phyloP scores from a whole-genome alignment of 2,329 filamentous ascomycete genomes.

The Zopfia rhizophila region DNA sequence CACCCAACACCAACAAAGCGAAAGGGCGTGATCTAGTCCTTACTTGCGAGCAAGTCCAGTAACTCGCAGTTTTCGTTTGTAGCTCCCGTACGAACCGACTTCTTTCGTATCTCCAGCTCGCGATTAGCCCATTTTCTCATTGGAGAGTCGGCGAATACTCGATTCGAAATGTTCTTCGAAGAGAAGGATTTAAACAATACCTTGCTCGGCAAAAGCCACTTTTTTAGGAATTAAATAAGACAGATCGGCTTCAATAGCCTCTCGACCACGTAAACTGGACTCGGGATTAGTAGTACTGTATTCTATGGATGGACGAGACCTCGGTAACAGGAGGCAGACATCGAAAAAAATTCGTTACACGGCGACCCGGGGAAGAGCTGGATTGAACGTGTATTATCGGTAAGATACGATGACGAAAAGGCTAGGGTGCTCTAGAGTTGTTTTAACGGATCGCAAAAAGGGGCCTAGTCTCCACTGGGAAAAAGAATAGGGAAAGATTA shows the following conservation, averaged over 20 bases:
- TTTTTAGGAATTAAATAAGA: slow-evolving; percentile 2
- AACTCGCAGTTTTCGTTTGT: slow-evolving; percentile 8
- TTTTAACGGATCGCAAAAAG: too few species aligned
- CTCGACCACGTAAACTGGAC: slow-evolving; percentile 9
- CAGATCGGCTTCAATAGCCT: slow-evolving; percentile 4
- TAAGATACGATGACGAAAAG: not conserved
- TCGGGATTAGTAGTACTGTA: slow-evolving; percentile 2
- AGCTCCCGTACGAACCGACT: slow-evolving; percentile 1
- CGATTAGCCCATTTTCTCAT: not conserved
- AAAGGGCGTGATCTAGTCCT: not conserved
- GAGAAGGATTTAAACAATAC: slow-evolving; percentile 9
- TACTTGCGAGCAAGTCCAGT: slow-evolving; percentile 7
- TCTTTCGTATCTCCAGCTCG: slow-evolving; percentile 5
- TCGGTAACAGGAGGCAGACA: slow-evolving; percentile 15
- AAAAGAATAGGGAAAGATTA: too few species aligned
- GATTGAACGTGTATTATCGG: slow-evolving; percentile 9
- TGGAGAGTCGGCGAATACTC: slow-evolving; percentile 10
- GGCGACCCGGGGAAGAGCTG: slow-evolving; percentile 8
- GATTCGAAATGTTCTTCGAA: slow-evolving; percentile 7
- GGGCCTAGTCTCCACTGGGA: too few species aligned
- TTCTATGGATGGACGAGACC: slow-evolving; percentile 16
- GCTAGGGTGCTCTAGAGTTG: too few species aligned
- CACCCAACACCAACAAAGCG: slow-evolving; percentile 7
- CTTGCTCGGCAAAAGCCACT: slow-evolving; percentile 13
- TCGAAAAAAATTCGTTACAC: slow-evolving; percentile 10